Evolutionary conservation across 2,329 filamentous ascomycete genomes (phyloP).

Genomic region (Podosphaera fusca): DNA sequence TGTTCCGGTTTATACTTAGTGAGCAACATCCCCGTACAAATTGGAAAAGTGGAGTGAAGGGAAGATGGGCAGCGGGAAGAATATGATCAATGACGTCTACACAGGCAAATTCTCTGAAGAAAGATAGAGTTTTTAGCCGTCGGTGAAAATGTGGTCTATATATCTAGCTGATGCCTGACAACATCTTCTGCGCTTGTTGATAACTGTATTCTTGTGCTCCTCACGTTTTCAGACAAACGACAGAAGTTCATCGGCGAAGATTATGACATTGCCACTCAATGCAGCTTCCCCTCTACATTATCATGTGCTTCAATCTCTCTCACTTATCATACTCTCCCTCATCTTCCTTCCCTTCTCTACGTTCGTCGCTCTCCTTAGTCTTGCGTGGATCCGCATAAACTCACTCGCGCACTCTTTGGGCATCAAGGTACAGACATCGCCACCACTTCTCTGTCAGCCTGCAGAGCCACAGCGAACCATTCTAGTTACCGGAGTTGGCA

Average conservation of each 20-base stretch:
- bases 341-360: conserved; percentile 4
- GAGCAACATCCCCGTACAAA: too few species aligned
- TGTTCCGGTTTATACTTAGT: too few species aligned
- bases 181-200: too few species aligned
- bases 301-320: conserved; percentile 24
- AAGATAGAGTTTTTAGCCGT: too few species aligned
- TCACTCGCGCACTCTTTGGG: conserved; percentile 1
- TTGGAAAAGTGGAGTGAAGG: too few species aligned
- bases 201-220: neutral
- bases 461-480: conserved; percentile 21
- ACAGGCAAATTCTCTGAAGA: too few species aligned
- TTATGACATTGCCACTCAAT: conserved; percentile 5
- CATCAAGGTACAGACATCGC: neutral
- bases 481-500: conserved; percentile 49
- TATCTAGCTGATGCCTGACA: neutral
- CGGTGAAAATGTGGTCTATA: neutral
- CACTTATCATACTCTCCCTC: conserved; percentile 17
- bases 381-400: neutral
- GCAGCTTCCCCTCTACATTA: conserved; percentile 2
- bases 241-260: neutral
- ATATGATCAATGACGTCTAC: too few species aligned
- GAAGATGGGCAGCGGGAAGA: too few species aligned
- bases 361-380: conserved; percentile 1
- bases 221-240: neutral
- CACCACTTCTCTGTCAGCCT: neutral